Evolutionary conservation across 495 filamentous ascomycete genomes (phyloP).

Genomic region (Hypomontagnella submonticulosa): DNA sequence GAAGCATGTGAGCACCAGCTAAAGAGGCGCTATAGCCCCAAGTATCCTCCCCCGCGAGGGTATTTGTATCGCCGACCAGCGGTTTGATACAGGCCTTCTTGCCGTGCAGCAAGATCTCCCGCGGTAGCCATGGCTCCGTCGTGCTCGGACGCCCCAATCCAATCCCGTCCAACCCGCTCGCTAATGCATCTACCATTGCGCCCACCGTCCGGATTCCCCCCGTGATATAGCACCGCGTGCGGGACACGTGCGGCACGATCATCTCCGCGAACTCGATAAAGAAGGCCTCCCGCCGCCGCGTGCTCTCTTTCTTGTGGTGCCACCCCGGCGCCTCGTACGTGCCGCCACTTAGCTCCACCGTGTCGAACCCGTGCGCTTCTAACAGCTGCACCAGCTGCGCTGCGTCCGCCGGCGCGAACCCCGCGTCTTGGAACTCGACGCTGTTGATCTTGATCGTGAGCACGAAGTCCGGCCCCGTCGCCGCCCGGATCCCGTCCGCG

Average conservation of each 20-base stretch:
- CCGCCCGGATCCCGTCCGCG: constrained; percentile 59
- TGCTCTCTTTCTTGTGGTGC: constrained; percentile 63
- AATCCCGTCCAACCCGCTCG: constrained; percentile 65
- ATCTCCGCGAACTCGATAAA: constrained; percentile 73
- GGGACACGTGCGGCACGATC: constrained; percentile 64
- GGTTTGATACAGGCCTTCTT: constrained; percentile 56
- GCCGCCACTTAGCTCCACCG: constrained; percentile 72
- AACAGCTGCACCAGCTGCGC: constrained; percentile 64
- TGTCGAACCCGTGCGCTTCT: constrained; percentile 68
- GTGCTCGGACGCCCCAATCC: constrained; percentile 65
- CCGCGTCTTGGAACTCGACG: constrained; percentile 71
- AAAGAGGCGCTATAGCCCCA: constrained; percentile 30
- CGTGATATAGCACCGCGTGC: constrained; percentile 69
- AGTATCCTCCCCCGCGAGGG: constrained; percentile 25
- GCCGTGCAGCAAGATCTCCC: constrained; percentile 61
- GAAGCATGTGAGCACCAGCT: constrained; percentile 51
- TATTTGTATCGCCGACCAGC: constrained; percentile 32
- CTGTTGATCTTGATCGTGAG: constrained; percentile 75
- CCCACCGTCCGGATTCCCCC: constrained; percentile 69
- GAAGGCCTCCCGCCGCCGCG: constrained; percentile 68
- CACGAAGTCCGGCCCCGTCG: constrained; percentile 62
- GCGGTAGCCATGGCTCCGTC: constrained; percentile 63
- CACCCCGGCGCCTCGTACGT: constrained; percentile 69
- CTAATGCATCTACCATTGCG: constrained; percentile 70
- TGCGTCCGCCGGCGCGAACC: constrained; percentile 67